These are phyloP conservation scores for Dryas integrifolia DNA, from an alignment of 331 rosid species.

Conservation along the genomic window DNA sequence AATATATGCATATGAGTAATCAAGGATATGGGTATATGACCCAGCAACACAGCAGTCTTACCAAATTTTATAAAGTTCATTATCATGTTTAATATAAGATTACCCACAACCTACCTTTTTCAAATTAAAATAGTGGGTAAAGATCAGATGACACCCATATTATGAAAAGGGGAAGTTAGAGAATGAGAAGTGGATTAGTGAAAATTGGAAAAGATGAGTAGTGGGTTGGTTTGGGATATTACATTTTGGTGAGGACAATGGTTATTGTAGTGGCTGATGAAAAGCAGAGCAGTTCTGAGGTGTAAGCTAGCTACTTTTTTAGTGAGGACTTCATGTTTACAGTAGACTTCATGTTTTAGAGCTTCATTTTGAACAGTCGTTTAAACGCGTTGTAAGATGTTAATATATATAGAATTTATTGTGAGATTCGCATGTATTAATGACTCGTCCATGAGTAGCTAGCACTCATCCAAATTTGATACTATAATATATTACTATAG, in stretches of 20 bases:
- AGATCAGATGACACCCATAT: slow-evolving; percentile 1
- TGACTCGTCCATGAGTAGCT: too few species aligned
- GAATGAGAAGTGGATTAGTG: slow-evolving; percentile 14
- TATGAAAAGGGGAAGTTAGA: slow-evolving; percentile 25
- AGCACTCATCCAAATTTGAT: too few species aligned
- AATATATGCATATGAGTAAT: not conserved
- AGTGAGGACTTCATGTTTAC: too few species aligned
- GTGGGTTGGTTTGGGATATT: slow-evolving; percentile 19
- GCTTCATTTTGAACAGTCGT: too few species aligned
- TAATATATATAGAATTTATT: too few species aligned
- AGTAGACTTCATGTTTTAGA: too few species aligned
- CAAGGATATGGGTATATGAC: not conserved
- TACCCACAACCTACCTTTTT: slow-evolving; percentile 1
- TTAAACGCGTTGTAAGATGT: too few species aligned
- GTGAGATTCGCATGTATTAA: too few species aligned
- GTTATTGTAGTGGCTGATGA: slow-evolving; percentile 13
- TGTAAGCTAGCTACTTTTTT: not conserved
- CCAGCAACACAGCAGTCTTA: not conserved
- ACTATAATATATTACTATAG: too few species aligned
- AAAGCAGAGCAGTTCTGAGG: slow-evolving; percentile 20
- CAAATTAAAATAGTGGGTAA: slow-evolving; percentile 2
- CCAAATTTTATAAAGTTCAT: slow-evolving; percentile 9
- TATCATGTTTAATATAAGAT: not conserved
- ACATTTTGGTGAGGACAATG: not conserved
- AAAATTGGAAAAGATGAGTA: not conserved